Conservation (phyloP, 2,329 filamentous ascomycete species). For the Plectosphaerella plurivora region DNA sequence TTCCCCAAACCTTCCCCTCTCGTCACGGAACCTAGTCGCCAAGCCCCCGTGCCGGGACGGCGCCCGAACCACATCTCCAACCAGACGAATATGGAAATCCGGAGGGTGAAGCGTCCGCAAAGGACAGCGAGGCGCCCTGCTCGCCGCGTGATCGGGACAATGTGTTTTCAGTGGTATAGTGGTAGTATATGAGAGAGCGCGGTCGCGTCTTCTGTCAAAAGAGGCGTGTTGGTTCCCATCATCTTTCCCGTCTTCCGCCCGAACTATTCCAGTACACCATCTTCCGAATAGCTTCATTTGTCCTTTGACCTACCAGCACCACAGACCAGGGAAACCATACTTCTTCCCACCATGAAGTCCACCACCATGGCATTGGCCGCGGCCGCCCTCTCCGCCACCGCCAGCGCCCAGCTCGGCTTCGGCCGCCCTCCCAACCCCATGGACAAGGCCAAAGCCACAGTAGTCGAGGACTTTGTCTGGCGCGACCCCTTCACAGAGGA, state of each 20-base stretch:
- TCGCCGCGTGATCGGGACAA: not conserved
- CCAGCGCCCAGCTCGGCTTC: conserved; percentile 19
- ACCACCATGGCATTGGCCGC: not conserved
- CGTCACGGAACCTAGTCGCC: conserved; percentile 1
- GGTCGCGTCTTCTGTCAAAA: not conserved
- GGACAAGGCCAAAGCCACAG: conserved; percentile 24
- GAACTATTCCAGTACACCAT: too few species aligned
- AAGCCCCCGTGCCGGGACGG: not conserved
- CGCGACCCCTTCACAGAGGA: conserved; percentile 29
- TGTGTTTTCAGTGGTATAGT: not conserved
- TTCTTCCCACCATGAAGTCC: not conserved
- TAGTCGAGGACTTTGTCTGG: conserved; percentile 35
- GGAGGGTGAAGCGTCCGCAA: conserved; percentile 22
- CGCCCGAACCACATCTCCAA: conserved; percentile 4
- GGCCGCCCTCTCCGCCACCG: conserved; percentile 8
- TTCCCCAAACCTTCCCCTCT: not conserved
- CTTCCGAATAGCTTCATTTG: too few species aligned
- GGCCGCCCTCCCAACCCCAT: conserved; percentile 14
- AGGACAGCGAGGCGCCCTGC: conserved; percentile 21
- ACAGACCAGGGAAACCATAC: too few species aligned
- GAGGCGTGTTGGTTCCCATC: not conserved
- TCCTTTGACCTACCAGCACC: too few species aligned
- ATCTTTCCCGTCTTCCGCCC: not conserved
- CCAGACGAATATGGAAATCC: conserved; percentile 17
- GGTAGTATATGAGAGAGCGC: not conserved